phyloP scores from a whole-genome alignment of 2,329 filamentous ascomycete genomes.

The Rhynchosporium secalis region DNA sequence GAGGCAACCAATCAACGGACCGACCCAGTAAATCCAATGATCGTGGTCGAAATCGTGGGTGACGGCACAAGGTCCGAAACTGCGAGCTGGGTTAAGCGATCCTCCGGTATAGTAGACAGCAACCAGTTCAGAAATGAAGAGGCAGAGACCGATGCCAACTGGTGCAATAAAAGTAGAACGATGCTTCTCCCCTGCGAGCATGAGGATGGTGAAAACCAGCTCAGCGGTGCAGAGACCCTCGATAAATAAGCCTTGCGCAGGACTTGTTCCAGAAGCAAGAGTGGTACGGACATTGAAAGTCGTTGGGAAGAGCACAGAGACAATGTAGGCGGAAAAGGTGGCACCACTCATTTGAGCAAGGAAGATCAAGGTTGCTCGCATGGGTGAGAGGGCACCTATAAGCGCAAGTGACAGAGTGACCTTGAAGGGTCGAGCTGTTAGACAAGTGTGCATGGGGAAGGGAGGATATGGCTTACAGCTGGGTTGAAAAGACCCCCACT shows the following conservation, averaged over 20 bases:
- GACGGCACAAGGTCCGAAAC: constrained; percentile 50
- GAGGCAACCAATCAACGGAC: constrained; percentile 51
- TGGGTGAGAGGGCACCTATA: constrained; percentile 38
- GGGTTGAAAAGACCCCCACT: constrained; percentile 54
- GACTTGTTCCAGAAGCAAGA: constrained; percentile 43
- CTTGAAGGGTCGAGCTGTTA: background rate
- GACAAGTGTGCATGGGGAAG: background rate
- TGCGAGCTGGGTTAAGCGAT: constrained; percentile 48
- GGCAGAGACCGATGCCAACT: constrained; percentile 48
- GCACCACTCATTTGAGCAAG: constrained; percentile 41
- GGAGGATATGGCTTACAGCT: constrained; percentile 41
- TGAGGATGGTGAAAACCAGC: constrained; percentile 51
- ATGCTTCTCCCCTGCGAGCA: constrained; percentile 47
- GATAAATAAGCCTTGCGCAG: constrained; percentile 51
- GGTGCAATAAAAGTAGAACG: constrained; percentile 51
- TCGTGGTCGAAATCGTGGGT: constrained; percentile 45
- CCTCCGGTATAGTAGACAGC: constrained; percentile 46
- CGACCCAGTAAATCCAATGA: constrained; percentile 54
- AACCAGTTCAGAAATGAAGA: constrained; percentile 50
- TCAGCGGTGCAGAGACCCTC: constrained; percentile 51
- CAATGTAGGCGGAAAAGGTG: constrained; percentile 44
- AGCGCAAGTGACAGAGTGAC: constrained; percentile 35
- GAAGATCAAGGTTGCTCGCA: constrained; percentile 39
- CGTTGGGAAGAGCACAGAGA: constrained; percentile 41
- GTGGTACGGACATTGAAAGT: constrained; percentile 44